phyloP scores from a whole-genome alignment of 176 grass and related monocot species.

The Neostapfia colusana region DNA sequence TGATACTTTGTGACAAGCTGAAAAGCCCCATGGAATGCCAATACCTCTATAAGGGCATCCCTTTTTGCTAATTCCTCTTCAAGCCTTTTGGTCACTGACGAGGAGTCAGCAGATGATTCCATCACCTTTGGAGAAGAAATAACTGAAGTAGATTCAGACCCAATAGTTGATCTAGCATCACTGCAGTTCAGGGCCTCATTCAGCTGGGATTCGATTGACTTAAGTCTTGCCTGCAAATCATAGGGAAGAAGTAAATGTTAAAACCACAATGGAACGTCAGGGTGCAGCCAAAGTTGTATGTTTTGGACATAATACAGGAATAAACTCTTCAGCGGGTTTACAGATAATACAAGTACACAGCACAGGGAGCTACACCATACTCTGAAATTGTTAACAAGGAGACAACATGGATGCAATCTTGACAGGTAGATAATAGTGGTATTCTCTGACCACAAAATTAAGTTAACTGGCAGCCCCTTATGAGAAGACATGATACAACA shows the following conservation, averaged over 20 bases:
- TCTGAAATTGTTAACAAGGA: background rate
- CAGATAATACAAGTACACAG: slow-evolving; percentile 24
- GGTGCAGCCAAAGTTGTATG: background rate
- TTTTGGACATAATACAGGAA: background rate
- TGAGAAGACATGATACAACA: background rate
- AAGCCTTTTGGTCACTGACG: slow-evolving; percentile 80
- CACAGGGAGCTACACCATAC: background rate
- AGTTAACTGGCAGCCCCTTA: background rate
- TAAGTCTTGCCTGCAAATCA: slow-evolving; percentile 75
- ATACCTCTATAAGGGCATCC: slow-evolving; percentile 98
- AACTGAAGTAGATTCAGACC: slow-evolving; percentile 78
- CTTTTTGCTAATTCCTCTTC: slow-evolving; percentile 96
- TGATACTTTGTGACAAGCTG: background rate
- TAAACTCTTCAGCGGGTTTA: slow-evolving; percentile 4
- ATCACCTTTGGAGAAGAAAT: slow-evolving; percentile 64
- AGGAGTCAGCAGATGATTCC: slow-evolving; percentile 82
- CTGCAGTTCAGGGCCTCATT: slow-evolving; percentile 80
- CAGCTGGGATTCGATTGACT: slow-evolving; percentile 84
- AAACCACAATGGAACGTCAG: slow-evolving; percentile 26
- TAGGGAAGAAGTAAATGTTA: slow-evolving; percentile 36
- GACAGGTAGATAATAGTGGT: background rate
- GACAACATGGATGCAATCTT: background rate
- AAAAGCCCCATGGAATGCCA: slow-evolving; percentile 16
- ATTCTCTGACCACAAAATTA: background rate
- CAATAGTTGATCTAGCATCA: slow-evolving; percentile 81